Base-by-base conservation (phyloP, 345 rosid genomes). In the Eucalyptus urophylla region DNA sequence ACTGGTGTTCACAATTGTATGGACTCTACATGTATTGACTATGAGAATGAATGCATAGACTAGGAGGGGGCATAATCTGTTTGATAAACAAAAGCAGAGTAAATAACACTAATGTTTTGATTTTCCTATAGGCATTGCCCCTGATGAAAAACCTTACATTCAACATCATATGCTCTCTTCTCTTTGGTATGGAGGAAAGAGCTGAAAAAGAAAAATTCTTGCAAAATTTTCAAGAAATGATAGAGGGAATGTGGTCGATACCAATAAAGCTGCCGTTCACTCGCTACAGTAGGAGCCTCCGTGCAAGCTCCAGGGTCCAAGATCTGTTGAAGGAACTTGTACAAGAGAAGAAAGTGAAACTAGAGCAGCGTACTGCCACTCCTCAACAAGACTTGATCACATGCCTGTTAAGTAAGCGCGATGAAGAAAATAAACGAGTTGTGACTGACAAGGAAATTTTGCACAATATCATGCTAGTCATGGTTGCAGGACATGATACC, bases 401-500 rank as follows among this genome's bases (percentile, higher is more conserved):
- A 62, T 90, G 90, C 92, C 27, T 94, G 88, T 89, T 95, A 49
- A 90, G 91, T 92, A 88, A 76, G 58, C 81, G 83, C 8, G 17
- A 90, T 12, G 83, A 89, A 27, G 87, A 89, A 4, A 89, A 86
- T 11, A 88, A 88, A n/a, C 87, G 33, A 87, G 90, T 80, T 3
- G 54, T 94, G 44, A 92, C 91, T 19, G 94, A 93, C 86, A 83
- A 92, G 87, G 96, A 95, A 93, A 94, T 94, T 49, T 50, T 93
- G 50, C 92, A 95, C 29, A 93, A 92, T 69, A 90, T 88, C n/a
- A 91, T 88, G 93, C 93, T 95, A 49, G 86, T 94, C 88, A 95
- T 95, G 96, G 91, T 90, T 85, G 96, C 96, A 13, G 96, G 96
- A 67, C 90, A 94, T 62, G 95, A 94, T 88, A 95, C 96, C 90